These are phyloP conservation scores for Paecilomyces dactylethromorphus DNA, from an alignment of 2,329 filamentous ascomycete species.

Conservation along the genomic window DNA sequence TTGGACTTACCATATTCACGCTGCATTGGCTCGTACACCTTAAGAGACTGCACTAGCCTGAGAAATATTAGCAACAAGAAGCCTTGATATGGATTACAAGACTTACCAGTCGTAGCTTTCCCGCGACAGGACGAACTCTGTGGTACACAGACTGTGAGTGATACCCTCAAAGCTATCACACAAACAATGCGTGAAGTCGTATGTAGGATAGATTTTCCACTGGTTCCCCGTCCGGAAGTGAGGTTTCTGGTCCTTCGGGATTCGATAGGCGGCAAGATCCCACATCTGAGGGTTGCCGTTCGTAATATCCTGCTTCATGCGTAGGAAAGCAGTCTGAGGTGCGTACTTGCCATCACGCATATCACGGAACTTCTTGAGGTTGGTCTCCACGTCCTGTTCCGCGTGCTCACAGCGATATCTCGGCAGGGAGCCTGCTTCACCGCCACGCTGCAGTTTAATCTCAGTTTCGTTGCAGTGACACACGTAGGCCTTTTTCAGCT, in stretches of 20 bases:
- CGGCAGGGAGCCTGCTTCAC: slow-evolving; percentile 59
- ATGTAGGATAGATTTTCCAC: slow-evolving; percentile 94
- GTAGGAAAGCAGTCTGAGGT: background rate
- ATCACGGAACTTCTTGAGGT: slow-evolving; percentile 53
- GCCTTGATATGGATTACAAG: slow-evolving; percentile 34
- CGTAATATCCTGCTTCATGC: slow-evolving; percentile 52
- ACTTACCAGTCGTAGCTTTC: slow-evolving; percentile 90
- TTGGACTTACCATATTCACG: slow-evolving; percentile 58
- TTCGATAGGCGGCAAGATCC: slow-evolving; percentile 87
- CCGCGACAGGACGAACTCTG: slow-evolving; percentile 78
- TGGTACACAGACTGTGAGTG: slow-evolving; percentile 87
- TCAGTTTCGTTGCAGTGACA: slow-evolving; percentile 78
- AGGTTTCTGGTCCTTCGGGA: slow-evolving; percentile 53
- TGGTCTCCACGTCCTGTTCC: slow-evolving; percentile 68
- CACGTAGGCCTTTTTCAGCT: slow-evolving; percentile 64
- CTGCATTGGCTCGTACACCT: slow-evolving; percentile 89
- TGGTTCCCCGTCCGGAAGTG: slow-evolving; percentile 63
- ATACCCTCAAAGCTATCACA: slow-evolving; percentile 91
- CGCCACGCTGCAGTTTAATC: slow-evolving; percentile 81
- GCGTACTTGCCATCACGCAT: slow-evolving; percentile 1
- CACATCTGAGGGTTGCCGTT: slow-evolving; percentile 92
- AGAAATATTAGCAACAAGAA: background rate
- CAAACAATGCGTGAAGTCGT: slow-evolving; percentile 85
- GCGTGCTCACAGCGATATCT: slow-evolving; percentile 74
- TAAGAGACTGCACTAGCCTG: slow-evolving; percentile 38